These are phyloP conservation scores for Penicillium sp. DNA, from an alignment of 2,329 filamentous ascomycete species.

Conservation along the genomic window DNA sequence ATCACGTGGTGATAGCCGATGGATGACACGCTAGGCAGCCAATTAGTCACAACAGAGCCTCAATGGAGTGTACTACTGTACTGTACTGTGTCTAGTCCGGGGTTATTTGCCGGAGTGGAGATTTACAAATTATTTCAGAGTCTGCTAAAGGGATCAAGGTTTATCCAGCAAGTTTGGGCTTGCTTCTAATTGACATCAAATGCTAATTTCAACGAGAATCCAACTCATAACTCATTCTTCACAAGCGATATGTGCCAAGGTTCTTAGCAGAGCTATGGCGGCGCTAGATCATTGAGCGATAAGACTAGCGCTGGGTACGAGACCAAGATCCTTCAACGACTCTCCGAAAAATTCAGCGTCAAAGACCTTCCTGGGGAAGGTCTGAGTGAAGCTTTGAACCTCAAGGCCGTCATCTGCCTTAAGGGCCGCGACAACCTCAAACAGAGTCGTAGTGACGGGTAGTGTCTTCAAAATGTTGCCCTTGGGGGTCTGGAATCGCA, in stretches of 20 bases:
- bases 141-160: neutral
- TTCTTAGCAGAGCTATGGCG: neutral
- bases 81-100: no score
- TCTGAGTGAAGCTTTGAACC: constrained; percentile 80
- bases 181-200: neutral
- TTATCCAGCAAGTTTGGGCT: neutral
- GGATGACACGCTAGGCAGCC: constrained; percentile 11
- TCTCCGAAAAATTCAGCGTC: constrained; percentile 79
- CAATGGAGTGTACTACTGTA: neutral
- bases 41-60: constrained; percentile 4
- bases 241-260: constrained; percentile 12
- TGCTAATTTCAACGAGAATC: neutral
- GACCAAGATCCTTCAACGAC: constrained; percentile 88
- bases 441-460: constrained; percentile 86
- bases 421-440: constrained; percentile 84
- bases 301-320: constrained; percentile 89
- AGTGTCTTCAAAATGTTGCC: constrained; percentile 88
- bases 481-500: constrained; percentile 76
- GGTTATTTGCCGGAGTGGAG: neutral
- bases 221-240: constrained; percentile 20
- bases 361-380: constrained; percentile 85
- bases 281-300: constrained; percentile 63
- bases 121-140: no score
- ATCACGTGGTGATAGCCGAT: constrained; percentile 39
- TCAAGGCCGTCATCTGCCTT: constrained; percentile 71